Conservation (phyloP, 257 asterid species). For the Oldenlandia corymbosa region DNA sequence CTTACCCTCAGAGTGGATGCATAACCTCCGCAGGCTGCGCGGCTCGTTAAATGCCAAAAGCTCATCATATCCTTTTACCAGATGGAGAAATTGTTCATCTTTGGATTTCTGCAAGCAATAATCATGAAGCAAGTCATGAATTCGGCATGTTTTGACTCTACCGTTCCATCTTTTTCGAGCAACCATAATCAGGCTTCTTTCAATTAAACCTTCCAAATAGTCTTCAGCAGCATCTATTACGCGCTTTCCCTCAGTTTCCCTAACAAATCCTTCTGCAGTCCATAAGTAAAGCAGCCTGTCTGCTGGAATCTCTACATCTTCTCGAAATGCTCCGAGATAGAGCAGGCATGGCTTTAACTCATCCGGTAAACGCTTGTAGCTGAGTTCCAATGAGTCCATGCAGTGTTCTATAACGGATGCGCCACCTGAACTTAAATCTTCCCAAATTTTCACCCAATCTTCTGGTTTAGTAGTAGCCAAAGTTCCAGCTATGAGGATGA, state of each 20-base stretch:
- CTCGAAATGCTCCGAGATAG: constrained; percentile 8
- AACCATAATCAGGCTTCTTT: constrained; percentile 10
- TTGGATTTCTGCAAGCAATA: constrained; percentile 4
- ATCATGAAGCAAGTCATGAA: constrained; percentile 13
- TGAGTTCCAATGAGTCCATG: constrained; percentile 1
- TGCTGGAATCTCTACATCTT: not conserved
- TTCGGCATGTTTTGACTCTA: constrained; percentile 1
- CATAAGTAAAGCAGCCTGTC: constrained; percentile 9
- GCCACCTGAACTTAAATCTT: not conserved
- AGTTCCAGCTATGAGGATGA: not conserved
- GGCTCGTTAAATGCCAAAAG: not conserved
- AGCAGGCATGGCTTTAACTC: constrained; percentile 10
- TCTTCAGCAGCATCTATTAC: constrained; percentile 11
- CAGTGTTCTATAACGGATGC: not conserved
- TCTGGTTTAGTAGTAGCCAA: not conserved
- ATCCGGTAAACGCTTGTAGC: constrained; percentile 15
- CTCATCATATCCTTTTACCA: not conserved
- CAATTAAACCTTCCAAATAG: constrained; percentile 7
- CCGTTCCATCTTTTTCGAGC: not conserved
- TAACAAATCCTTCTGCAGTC: constrained; percentile 15
- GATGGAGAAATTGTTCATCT: constrained; percentile 8
- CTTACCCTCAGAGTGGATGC: not conserved
- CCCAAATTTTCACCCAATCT: not conserved
- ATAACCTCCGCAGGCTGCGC: not conserved
- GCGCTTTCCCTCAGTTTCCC: not conserved